Conservation (phyloP, 2,329 filamentous ascomycete genomes). For the Cladorrhinum sp. region DNA sequence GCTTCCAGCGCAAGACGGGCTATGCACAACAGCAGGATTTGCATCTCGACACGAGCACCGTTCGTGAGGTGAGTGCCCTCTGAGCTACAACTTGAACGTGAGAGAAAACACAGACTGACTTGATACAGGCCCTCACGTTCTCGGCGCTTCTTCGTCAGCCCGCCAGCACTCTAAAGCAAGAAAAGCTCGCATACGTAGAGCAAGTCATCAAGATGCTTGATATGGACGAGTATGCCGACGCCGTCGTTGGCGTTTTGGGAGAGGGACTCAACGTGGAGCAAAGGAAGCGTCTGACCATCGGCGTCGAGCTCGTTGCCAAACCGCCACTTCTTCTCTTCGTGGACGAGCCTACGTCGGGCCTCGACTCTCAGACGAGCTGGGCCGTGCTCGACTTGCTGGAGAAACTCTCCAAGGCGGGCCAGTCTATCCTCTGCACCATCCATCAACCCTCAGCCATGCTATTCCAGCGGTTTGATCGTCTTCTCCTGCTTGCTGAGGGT, state of each 20-base stretch:
- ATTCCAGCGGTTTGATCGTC: slow-evolving; percentile 84
- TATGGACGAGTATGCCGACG: slow-evolving; percentile 87
- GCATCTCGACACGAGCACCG: slow-evolving; percentile 74
- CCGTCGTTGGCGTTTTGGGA: slow-evolving; percentile 83
- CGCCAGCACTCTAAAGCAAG: slow-evolving; percentile 35
- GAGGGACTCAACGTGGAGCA: slow-evolving; percentile 75
- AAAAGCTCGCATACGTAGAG: slow-evolving; percentile 84
- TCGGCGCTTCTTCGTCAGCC: too few species aligned
- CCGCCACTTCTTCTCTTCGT: slow-evolving; percentile 86
- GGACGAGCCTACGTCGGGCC: slow-evolving; percentile 90
- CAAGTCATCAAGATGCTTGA: slow-evolving; percentile 88
- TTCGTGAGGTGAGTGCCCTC: slow-evolving; percentile 62
- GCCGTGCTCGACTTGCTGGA: slow-evolving; percentile 83
- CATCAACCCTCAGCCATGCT: slow-evolving; percentile 96
- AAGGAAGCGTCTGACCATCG: slow-evolving; percentile 79
- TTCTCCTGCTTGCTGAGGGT: slow-evolving; percentile 73
- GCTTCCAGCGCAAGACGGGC: slow-evolving; percentile 83
- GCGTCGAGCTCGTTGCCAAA: slow-evolving; percentile 90
- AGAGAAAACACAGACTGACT: too few species aligned
- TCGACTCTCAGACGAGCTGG: slow-evolving; percentile 92
- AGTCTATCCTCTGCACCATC: slow-evolving; percentile 94
- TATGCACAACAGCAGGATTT: slow-evolving; percentile 90
- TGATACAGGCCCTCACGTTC: too few species aligned
- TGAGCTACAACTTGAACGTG: too few species aligned
- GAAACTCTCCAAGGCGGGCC: slow-evolving; percentile 83